Percentiles rank a stretch among this genome's conserved stretches.
Evolutionary conservation across 768 basidiomycete genomes (phyloP).

Genomic region (Nidularia sp.): DNA sequence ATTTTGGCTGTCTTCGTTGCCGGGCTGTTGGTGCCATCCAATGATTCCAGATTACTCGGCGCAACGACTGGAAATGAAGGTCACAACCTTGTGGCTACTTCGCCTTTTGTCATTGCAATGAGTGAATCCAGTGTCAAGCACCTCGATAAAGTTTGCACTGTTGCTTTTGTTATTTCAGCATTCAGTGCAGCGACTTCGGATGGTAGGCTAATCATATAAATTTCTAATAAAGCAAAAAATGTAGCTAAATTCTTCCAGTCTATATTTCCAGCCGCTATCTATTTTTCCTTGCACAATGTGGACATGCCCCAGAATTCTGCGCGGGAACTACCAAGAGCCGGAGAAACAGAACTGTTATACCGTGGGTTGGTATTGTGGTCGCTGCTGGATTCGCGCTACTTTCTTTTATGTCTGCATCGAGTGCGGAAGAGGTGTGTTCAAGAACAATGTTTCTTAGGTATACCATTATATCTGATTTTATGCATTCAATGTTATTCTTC

Average conservation of each 20-base stretch:
- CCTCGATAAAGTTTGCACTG: slow-evolving; percentile 35
- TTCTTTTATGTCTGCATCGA: slow-evolving; percentile 9
- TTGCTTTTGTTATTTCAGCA: slow-evolving; percentile 10
- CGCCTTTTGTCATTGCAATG: slow-evolving; percentile 41
- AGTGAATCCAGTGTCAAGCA: slow-evolving; percentile 39
- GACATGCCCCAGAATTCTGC: slow-evolving; percentile 9
- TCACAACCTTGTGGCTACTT: slow-evolving; percentile 15
- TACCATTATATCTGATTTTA: background rate
- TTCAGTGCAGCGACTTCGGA: slow-evolving; percentile 13
- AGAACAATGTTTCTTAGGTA: too few species aligned
- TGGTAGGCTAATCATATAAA: slow-evolving; percentile 2
- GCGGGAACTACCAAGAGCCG: slow-evolving; percentile 6
- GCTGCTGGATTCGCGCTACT: slow-evolving; percentile 9
- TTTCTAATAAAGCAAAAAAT: background rate
- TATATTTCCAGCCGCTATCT: slow-evolving; percentile 11
- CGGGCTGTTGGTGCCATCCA: slow-evolving; percentile 35
- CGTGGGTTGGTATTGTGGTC: slow-evolving; percentile 11
- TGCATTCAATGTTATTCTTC: too few species aligned
- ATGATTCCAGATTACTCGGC: slow-evolving; percentile 17
- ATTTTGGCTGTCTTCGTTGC: slow-evolving; percentile 26
- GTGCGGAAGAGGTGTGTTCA: slow-evolving; percentile 7
- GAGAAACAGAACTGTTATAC: slow-evolving; percentile 4
- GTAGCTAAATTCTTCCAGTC: slow-evolving; percentile 4
- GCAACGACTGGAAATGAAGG: slow-evolving; percentile 15
- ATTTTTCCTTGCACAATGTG: slow-evolving; percentile 10